These are phyloP conservation scores for Globisporangium megalacanthum DNA, from an alignment of 352 stramenopile species.

Conservation along the genomic window DNA sequence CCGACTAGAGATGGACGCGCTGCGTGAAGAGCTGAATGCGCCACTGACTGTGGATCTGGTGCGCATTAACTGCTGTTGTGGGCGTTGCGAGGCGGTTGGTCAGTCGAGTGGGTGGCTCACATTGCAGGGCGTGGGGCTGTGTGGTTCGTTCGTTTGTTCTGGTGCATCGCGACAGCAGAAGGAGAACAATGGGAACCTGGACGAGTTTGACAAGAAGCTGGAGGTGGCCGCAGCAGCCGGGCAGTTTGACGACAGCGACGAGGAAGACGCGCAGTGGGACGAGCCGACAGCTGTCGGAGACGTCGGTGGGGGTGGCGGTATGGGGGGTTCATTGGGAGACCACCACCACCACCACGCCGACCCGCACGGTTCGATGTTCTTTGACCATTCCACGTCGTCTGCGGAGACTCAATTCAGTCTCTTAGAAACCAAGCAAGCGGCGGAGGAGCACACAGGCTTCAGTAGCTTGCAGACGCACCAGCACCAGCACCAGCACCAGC, in stretches of 20 bases:
- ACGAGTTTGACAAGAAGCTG: constrained; percentile 77
- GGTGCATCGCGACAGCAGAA: constrained; percentile 20
- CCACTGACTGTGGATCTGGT: constrained; percentile 27
- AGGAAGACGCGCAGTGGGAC: constrained; percentile 65
- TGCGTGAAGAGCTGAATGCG: constrained; percentile 49
- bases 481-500: constrained; percentile 2
- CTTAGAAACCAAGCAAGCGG: constrained; percentile 31
- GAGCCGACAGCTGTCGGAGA: constrained; percentile 15
- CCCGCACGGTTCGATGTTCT: constrained; percentile 1
- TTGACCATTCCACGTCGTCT: constrained; percentile 12
- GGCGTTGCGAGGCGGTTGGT: too few species aligned
- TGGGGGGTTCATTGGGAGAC: constrained; percentile 23
- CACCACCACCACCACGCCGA: constrained; percentile 5
- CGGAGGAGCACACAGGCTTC: constrained; percentile 17
- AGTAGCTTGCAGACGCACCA: constrained; percentile 18
- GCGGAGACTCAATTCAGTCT: constrained; percentile 16
- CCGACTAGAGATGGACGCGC: constrained; percentile 80
- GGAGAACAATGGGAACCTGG: constrained; percentile 49
- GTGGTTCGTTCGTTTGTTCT: constrained; percentile 6
- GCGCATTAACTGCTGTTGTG: neutral
- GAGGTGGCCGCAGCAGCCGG: constrained; percentile 60
- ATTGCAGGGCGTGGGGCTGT: neutral
- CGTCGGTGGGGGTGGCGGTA: constrained; percentile 3
- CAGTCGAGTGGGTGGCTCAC: neutral
- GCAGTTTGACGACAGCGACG: constrained; percentile 83